Conservation (phyloP, 805 yeast species). For the Lachancea sp. region DNA sequence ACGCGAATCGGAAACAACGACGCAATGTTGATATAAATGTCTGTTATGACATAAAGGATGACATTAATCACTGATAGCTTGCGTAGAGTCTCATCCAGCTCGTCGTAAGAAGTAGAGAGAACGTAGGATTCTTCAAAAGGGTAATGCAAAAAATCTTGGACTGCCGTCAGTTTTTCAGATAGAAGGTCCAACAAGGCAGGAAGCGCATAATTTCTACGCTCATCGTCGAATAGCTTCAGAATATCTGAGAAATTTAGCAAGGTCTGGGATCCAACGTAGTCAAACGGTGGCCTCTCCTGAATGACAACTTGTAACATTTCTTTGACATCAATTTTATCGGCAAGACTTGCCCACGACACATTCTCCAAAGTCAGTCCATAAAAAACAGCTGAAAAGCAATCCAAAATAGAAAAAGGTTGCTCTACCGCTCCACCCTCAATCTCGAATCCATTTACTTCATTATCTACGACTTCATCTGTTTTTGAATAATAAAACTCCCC, state of each 20-base stretch:
- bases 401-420: slow-evolving; percentile 42
- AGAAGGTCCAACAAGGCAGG: slow-evolving; percentile 33
- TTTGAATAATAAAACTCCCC: slow-evolving; percentile 39
- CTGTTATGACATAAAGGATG: slow-evolving; percentile 46
- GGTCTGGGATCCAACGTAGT: slow-evolving; percentile 50
- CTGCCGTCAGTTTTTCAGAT: slow-evolving; percentile 26
- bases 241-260: slow-evolving; percentile 48
- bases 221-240: slow-evolving; percentile 51
- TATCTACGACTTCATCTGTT: slow-evolving; percentile 37
- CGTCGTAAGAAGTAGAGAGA: slow-evolving; percentile 19
- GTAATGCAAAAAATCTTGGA: slow-evolving; percentile 26
- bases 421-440: slow-evolving; percentile 50
- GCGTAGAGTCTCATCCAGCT: slow-evolving; percentile 11
- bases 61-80: slow-evolving; percentile 35
- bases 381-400: slow-evolving; percentile 43
- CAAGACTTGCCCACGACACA: slow-evolving; percentile 38
- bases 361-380: slow-evolving; percentile 48
- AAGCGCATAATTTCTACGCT: slow-evolving; percentile 44
- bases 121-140: slow-evolving; percentile 16
- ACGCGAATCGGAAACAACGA: slow-evolving; percentile 43
- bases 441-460: slow-evolving; percentile 37
- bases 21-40: slow-evolving; percentile 49
- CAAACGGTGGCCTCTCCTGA: slow-evolving; percentile 53
- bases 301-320: slow-evolving; percentile 45
- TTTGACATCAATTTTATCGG: slow-evolving; percentile 36